These are phyloP conservation scores for Madurella mycetomatis DNA, from an alignment of 2,329 filamentous ascomycete species.

Conservation along the genomic window DNA sequence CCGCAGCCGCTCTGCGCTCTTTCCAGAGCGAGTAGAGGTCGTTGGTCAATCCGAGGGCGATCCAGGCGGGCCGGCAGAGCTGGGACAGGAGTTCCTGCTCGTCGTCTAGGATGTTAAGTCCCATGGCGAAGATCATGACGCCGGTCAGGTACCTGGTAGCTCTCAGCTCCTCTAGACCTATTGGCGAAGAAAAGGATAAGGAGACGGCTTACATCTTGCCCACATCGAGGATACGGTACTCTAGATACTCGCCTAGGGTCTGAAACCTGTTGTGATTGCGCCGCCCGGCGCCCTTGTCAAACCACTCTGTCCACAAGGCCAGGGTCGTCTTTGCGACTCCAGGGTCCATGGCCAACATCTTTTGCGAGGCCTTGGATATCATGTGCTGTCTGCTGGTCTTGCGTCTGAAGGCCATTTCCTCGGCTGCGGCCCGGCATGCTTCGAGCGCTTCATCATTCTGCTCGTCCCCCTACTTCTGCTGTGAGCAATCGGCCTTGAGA, in stretches of 20 bases:
- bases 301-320: constrained; percentile 26
- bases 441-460: too few species aligned
- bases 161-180: too few species aligned
- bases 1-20: constrained; percentile 30
- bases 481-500: not conserved
- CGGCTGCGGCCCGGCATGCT: not conserved
- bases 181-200: too few species aligned
- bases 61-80: constrained; percentile 29
- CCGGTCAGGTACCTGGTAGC: constrained; percentile 31
- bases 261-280: constrained; percentile 15
- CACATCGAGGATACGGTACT: constrained; percentile 25
- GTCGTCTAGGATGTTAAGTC: constrained; percentile 34
- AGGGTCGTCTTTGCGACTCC: constrained; percentile 23
- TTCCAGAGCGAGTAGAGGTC: constrained; percentile 39
- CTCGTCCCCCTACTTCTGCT: too few species aligned
- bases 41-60: constrained; percentile 33
- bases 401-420: not conserved
- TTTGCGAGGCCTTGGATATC: constrained; percentile 11
- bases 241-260: constrained; percentile 27
- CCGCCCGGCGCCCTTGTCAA: constrained; percentile 14
- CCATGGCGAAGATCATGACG: constrained; percentile 35
- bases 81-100: constrained; percentile 31
- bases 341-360: constrained; percentile 25
- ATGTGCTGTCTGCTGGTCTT: too few species aligned
- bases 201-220: constrained; percentile 16